These are phyloP conservation scores for Chrysanthemum lavandulifolium DNA, from an alignment of 129 eudicot genomes.

Conservation along the genomic window DNA sequence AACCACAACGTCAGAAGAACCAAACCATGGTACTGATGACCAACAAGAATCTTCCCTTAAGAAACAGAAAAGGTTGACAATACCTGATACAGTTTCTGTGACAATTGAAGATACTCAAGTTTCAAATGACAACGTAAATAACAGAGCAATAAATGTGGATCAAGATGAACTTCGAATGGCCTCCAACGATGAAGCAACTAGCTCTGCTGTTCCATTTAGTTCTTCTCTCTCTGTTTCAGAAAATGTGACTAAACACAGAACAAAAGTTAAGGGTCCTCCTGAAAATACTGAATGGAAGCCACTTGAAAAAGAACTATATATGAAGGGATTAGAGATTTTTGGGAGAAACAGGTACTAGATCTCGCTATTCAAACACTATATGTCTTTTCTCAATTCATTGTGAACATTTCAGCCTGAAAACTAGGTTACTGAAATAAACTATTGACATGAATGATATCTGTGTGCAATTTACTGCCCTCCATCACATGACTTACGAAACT, in stretches of 20 bases:
- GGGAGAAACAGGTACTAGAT: conserved; percentile 83
- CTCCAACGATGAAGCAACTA: conserved; percentile 27
- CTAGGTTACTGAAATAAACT: conserved; percentile 12
- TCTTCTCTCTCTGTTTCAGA: conserved; percentile 1
- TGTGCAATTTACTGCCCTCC: conserved; percentile 6
- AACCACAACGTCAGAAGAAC: conserved; percentile 21
- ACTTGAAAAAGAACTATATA: conserved; percentile 80
- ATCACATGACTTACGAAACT: conserved; percentile 9
- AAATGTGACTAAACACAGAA: neutral
- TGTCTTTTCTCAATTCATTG: neutral
- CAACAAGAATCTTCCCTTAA: conserved; percentile 38
- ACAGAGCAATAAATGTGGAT: conserved; percentile 23
- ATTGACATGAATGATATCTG: conserved; percentile 9
- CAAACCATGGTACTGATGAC: conserved; percentile 33
- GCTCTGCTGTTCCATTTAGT: conserved; percentile 18
- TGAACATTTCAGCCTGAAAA: neutral
- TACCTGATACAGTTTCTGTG: conserved; percentile 27
- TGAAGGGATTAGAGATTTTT: conserved; percentile 88
- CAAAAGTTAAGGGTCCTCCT: conserved; percentile 20
- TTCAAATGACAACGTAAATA: conserved; percentile 25
- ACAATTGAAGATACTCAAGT: conserved; percentile 29
- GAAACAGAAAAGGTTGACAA: conserved; percentile 47
- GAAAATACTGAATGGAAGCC: conserved; percentile 62
- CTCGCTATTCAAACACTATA: conserved; percentile 10
- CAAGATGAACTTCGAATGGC: conserved; percentile 21